These are phyloP conservation scores for Lenwebbia sp. DNA, from an alignment of 345 rosid genomes.

Conservation along the genomic window DNA sequence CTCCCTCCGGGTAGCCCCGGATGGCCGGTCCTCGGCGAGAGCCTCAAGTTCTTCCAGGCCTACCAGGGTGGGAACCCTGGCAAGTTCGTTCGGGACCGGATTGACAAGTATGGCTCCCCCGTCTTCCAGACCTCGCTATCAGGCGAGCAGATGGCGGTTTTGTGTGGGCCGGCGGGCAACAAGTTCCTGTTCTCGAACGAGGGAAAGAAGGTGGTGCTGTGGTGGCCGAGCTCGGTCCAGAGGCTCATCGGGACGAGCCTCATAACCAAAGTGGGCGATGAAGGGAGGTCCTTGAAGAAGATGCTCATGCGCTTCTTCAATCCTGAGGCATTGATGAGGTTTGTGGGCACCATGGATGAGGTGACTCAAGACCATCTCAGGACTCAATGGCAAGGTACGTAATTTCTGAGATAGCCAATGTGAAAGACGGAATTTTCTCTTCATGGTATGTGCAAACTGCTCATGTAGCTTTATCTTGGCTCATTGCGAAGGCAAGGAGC, in stretches of 20 bases:
- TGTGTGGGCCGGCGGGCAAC: neutral
- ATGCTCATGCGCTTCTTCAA: neutral
- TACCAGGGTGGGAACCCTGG: neutral
- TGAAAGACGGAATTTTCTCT: too few species aligned
- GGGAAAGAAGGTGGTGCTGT: neutral
- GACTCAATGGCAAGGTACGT: conserved; percentile 9
- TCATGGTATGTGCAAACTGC: too few species aligned
- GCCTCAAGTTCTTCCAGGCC: neutral
- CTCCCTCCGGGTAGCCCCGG: neutral
- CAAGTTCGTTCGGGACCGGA: neutral
- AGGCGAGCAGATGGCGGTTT: neutral
- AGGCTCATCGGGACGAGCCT: neutral
- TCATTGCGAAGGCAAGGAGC: too few species aligned
- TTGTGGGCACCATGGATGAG: neutral
- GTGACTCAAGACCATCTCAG: neutral
- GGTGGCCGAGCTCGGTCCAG: neutral
- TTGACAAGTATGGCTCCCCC: neutral
- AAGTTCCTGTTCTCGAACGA: conserved; percentile 2
- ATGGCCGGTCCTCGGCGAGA: conserved; percentile 4
- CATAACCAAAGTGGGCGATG: neutral
- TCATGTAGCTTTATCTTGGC: too few species aligned
- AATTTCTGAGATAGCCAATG: too few species aligned
- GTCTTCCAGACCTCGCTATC: neutral
- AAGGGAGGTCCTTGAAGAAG: neutral
- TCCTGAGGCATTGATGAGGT: neutral